These are phyloP conservation scores for Penicillium sclerotiorum DNA, from an alignment of 2,329 filamentous ascomycete genomes.

Conservation along the genomic window DNA sequence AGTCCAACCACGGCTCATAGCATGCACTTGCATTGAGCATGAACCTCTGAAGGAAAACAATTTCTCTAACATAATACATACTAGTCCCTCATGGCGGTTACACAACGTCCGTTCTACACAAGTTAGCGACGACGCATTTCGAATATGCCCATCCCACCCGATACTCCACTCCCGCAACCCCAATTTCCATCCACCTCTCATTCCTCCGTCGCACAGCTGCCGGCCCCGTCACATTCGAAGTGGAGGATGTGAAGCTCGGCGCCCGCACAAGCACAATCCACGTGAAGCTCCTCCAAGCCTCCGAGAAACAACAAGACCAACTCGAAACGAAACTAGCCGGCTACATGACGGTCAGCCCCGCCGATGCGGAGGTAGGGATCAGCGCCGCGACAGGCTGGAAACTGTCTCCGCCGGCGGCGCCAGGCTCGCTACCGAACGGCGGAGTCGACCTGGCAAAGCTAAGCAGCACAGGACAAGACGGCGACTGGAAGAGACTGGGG, in stretches of 20 bases:
- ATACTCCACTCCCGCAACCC: slow-evolving; percentile 53
- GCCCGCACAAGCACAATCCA: slow-evolving; percentile 66
- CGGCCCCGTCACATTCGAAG: slow-evolving; percentile 59
- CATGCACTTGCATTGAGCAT: no score
- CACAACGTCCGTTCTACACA: slow-evolving; percentile 64
- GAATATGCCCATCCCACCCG: slow-evolving; percentile 59
- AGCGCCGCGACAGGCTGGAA: slow-evolving; percentile 59
- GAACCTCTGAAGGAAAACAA: neutral
- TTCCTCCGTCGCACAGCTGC: slow-evolving; percentile 66
- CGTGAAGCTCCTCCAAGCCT: slow-evolving; percentile 54
- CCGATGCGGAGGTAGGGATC: slow-evolving; percentile 61
- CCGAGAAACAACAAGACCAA: slow-evolving; percentile 33
- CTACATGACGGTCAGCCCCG: slow-evolving; percentile 65
- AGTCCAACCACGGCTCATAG: no score
- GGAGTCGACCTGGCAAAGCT: slow-evolving; percentile 27
- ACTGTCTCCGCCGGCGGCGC: slow-evolving; percentile 49
- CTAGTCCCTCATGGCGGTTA: slow-evolving; percentile 73
- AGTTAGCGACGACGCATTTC: slow-evolving; percentile 63
- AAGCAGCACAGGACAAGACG: slow-evolving; percentile 27
- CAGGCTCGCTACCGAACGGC: slow-evolving; percentile 39
- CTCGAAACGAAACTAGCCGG: slow-evolving; percentile 63
- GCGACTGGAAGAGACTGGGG: slow-evolving; percentile 25
- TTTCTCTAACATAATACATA: no score
- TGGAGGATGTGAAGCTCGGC: slow-evolving; percentile 67
- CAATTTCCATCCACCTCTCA: slow-evolving; percentile 65